Percentiles rank a stretch among this genome's conserved stretches.
These are phyloP conservation scores for Puccinia coronata DNA, from an alignment of 1,284 basidiomycete genomes.

Conservation along the genomic window DNA sequence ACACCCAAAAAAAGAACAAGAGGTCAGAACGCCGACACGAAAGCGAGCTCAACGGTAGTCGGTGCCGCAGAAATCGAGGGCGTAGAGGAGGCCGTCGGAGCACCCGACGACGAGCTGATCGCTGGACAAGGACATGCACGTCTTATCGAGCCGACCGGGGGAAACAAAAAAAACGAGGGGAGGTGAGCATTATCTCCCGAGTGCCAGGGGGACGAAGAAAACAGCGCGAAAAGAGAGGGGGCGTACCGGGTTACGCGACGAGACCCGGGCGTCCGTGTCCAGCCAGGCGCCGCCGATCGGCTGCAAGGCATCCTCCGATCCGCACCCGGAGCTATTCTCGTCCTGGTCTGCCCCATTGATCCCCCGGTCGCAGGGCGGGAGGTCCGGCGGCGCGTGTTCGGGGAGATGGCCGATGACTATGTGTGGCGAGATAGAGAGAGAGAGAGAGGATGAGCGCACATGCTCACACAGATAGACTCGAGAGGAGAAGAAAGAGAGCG, in stretches of 20 bases:
- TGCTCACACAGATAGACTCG: no score
- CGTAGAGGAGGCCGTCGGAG: conserved; percentile 43
- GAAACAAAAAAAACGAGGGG: not conserved
- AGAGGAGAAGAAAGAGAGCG: no score
- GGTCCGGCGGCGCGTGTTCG: not conserved
- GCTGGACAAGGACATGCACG: conserved; percentile 48
- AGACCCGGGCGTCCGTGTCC: conserved; percentile 26
- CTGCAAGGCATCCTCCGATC: conserved; percentile 8
- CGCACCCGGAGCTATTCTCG: not conserved
- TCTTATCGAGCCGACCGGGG: conserved; percentile 5
- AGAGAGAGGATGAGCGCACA: not conserved
- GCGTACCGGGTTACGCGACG: conserved; percentile 29
- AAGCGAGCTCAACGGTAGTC: not conserved
- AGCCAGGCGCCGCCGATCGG: conserved; percentile 49
- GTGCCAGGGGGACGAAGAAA: not conserved
- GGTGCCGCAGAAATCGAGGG: conserved; percentile 41
- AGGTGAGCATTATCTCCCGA: not conserved
- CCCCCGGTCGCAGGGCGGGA: not conserved
- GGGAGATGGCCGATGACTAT: conserved; percentile 44
- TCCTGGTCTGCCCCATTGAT: not conserved
- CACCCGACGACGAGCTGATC: conserved; percentile 45
- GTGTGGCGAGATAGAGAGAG: not conserved
- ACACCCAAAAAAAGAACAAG: not conserved
- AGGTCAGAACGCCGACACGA: not conserved
- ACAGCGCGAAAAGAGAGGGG: not conserved